Evolutionary conservation across 768 basidiomycete genomes (phyloP).

Genomic region (Mycena galopus): DNA sequence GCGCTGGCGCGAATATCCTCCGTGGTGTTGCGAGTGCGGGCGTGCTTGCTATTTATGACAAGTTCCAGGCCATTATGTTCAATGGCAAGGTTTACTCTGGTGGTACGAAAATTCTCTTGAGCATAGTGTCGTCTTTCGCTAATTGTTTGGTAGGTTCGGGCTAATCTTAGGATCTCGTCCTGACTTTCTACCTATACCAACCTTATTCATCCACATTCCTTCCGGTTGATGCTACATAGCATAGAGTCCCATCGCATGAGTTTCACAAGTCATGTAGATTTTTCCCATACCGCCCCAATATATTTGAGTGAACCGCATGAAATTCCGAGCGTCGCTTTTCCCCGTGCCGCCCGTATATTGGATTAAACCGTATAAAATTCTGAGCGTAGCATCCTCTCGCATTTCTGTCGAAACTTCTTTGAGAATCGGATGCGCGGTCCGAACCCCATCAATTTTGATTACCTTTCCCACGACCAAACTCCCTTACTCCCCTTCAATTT

Average conservation of each 20-base stretch:
- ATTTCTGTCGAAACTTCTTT: background rate
- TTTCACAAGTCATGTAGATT: background rate
- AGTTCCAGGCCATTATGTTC: constrained; percentile 83
- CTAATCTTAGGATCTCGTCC: background rate
- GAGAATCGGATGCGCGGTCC: background rate
- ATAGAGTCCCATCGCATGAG: background rate
- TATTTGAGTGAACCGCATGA: no score
- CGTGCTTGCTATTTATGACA: constrained; percentile 89
- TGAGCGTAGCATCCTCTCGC: no score
- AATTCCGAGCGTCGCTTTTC: no score
- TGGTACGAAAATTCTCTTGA: constrained; percentile 28
- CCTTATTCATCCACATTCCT: background rate
- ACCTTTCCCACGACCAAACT: constrained; percentile 6
- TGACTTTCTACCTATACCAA: background rate
- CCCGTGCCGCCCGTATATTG: no score
- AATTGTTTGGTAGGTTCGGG: background rate
- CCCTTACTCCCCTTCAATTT: background rate
- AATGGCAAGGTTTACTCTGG: constrained; percentile 84
- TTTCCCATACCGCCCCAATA: background rate
- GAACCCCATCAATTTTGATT: constrained; percentile 1
- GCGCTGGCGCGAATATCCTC: constrained; percentile 82
- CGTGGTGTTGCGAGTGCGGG: constrained; percentile 91
- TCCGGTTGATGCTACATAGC: background rate
- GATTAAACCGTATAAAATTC: no score
- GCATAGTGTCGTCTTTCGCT: background rate